Base-by-base conservation (phyloP, 108 stramenopile species). In the Nitzschia palea region DNA sequence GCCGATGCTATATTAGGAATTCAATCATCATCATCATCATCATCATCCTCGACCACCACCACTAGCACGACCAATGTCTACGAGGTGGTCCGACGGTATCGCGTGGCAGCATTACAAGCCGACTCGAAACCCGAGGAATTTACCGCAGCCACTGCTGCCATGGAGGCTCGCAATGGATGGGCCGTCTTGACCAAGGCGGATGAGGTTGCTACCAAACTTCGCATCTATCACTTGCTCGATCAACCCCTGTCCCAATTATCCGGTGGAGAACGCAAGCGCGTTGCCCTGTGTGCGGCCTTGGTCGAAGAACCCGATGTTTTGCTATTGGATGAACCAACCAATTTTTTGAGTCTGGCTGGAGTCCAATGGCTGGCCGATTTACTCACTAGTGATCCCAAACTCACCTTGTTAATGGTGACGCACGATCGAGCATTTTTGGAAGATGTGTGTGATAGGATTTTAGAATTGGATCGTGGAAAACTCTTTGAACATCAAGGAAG, bases 341-440 rank as follows among this genome's bases (percentile, higher is more conserved):
- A 98, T 75, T 97, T 97, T 76, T 64, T 99, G 62, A 94, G 95
- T 64, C 79, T 99, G 32, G 85, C 91, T 45, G 96, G 95, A 26
- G 95, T 98, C 8, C 90, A 88, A 59, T 99, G 97, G 97, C 67
- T 99, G 28, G 85, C 82, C 25, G 95, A 96, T 68, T 83, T 95
- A 63, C 54, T 73, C 44, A 54, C 32, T 29, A 44, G 29, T n/a
- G 71, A 87, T 28, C 69, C 80, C 34, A 84, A 95, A 55, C 80
- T 98, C 65, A 97, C 97, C 14, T 56, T 91, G 35, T 67, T 99
- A 60, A 90, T 94, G 66, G 97, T 98, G 40, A 97, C 98, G 33
- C 98, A 99, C 74, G 98, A 99, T 76, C 80, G 97, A 23, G 87
- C 88, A 4, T 97, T 99, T 77, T 77, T 99, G 29, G 93, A 97